Evolutionary conservation across 2,329 filamentous ascomycete species (phyloP).

Genomic region (Cryphonectria naterciae): DNA sequence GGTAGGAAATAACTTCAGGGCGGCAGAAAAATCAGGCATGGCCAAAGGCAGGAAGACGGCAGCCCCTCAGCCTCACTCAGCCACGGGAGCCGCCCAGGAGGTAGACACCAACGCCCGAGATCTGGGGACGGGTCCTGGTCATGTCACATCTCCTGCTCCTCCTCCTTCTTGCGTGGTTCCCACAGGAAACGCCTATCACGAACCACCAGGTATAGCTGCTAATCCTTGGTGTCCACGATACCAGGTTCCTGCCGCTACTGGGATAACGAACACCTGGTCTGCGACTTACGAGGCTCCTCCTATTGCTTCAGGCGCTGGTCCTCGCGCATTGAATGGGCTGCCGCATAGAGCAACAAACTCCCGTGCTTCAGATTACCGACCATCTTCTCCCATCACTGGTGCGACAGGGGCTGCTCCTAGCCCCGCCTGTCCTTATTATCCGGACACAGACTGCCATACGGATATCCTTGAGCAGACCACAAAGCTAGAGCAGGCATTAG

Average conservation of each 20-base stretch:
- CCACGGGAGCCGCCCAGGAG: neutral
- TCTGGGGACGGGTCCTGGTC: neutral
- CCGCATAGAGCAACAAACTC: neutral
- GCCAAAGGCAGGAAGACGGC: too few relatives aligned
- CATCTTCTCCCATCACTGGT: neutral
- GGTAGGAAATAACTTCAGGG: neutral
- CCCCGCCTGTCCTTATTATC: too few relatives aligned
- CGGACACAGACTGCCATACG: neutral
- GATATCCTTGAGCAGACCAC: neutral
- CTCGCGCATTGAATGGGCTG: neutral
- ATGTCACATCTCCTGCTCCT: neutral
- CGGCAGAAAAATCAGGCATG: neutral
- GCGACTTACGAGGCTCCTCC: neutral
- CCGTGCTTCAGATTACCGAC: neutral
- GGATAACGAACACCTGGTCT: neutral
- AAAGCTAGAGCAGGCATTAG: neutral
- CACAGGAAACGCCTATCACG: neutral
- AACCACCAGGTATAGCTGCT: neutral
- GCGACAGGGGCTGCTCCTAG: neutral
- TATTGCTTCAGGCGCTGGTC: neutral
- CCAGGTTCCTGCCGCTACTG: neutral
- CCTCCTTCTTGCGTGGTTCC: neutral
- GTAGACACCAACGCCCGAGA: neutral
- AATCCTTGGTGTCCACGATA: neutral
- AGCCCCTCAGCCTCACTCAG: neutral